These are phyloP conservation scores for Sugiyamaella paludigena DNA, from an alignment of 1,139 yeast genomes.

Conservation along the genomic window DNA sequence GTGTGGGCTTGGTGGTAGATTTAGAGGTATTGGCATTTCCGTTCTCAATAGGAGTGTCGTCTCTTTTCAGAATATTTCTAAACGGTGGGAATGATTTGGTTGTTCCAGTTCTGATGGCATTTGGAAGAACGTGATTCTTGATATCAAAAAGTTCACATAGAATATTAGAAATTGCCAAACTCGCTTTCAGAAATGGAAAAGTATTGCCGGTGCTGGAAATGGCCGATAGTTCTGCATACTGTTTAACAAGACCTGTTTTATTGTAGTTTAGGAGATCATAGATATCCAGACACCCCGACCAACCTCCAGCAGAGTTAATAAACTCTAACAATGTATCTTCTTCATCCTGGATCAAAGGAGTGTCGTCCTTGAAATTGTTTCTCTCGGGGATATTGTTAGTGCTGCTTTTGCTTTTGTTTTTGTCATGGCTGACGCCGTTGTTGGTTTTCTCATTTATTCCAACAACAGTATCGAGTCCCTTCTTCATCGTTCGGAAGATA, in stretches of 20 bases:
- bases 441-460: slow-evolving; percentile 22
- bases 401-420: background rate
- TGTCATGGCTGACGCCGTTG: background rate
- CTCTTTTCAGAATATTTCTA: slow-evolving; percentile 19
- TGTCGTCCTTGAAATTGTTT: no score
- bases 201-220: slow-evolving; percentile 28
- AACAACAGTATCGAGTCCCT: slow-evolving; percentile 26
- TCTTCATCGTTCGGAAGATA: slow-evolving; percentile 25
- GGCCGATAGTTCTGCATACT: slow-evolving; percentile 33
- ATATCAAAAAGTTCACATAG: slow-evolving; percentile 40
- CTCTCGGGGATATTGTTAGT: no score
- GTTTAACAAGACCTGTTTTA: slow-evolving; percentile 29
- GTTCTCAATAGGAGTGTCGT: background rate
- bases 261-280: slow-evolving; percentile 32
- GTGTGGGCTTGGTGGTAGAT: background rate
- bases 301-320: slow-evolving; percentile 27
- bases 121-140: slow-evolving; percentile 6
- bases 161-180: slow-evolving; percentile 34
- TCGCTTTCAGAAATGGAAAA: slow-evolving; percentile 41
- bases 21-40: background rate
- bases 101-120: slow-evolving; percentile 19
- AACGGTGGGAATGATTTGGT: slow-evolving; percentile 29
- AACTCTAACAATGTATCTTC: slow-evolving; percentile 23
- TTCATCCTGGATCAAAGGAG: slow-evolving; percentile 23
- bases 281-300: slow-evolving; percentile 36